Conservation (phyloP, 257 asterid genomes). For the Scutellaria minor region DNA sequence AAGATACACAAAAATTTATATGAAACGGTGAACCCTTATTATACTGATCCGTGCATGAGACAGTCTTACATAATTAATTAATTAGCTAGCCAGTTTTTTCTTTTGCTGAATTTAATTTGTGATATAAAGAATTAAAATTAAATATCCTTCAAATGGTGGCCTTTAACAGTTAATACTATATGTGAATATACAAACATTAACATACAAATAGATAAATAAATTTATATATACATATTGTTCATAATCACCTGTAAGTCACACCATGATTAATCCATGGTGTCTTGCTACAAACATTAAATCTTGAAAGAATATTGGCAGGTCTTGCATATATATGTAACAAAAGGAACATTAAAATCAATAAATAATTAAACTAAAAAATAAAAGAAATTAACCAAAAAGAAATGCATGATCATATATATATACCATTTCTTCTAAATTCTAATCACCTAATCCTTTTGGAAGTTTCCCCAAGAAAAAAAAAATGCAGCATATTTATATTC, state of each 20-base stretch:
- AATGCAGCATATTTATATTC: not conserved
- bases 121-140: too few species aligned
- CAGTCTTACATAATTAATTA: too few species aligned
- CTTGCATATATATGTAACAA: not conserved
- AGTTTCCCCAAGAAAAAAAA: not conserved
- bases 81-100: not conserved
- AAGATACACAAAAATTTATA: too few species aligned
- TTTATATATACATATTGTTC: not conserved
- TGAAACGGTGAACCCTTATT: too few species aligned
- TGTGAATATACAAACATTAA: not conserved
- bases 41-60: too few species aligned
- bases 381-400: not conserved
- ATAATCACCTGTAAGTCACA: not conserved
- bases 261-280: not conserved
- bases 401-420: not conserved
- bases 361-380: not conserved
- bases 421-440: not conserved
- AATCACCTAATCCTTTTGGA: not conserved
- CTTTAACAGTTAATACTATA: too few species aligned
- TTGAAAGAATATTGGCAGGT: slow-evolving; percentile 9
- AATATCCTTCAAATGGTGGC: too few species aligned
- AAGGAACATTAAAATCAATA: not conserved
- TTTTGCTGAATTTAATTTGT: too few species aligned
- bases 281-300: not conserved
- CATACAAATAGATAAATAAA: not conserved